Conservation (phyloP, 306 rosid species). For the Chamaecrista fasciculata region DNA sequence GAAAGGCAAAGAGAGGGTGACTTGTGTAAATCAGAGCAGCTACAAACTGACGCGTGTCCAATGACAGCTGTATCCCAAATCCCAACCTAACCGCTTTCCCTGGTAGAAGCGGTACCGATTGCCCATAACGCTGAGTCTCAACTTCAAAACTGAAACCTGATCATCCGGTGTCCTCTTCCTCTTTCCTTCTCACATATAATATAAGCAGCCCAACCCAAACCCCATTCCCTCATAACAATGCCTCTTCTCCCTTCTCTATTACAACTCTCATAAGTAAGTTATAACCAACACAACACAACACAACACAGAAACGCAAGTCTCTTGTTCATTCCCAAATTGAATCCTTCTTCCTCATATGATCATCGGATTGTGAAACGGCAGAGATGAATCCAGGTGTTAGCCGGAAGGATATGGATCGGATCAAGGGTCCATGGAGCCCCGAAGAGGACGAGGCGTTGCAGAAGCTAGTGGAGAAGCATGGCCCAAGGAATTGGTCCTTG, state of each 20-base stretch:
- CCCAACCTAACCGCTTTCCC: slow-evolving; percentile 61
- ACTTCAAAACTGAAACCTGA: slow-evolving; percentile 54
- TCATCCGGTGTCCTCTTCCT: slow-evolving; percentile 57
- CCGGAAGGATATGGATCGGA: slow-evolving; percentile 78
- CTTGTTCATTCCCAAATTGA: neutral
- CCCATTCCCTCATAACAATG: neutral
- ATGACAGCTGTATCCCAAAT: slow-evolving; percentile 91
- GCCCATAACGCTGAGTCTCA: slow-evolving; percentile 37
- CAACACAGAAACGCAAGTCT: neutral
- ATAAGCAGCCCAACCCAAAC: slow-evolving; percentile 33
- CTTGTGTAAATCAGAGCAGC: slow-evolving; percentile 41
- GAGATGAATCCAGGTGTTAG: slow-evolving; percentile 25
- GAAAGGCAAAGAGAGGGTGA: slow-evolving; percentile 20
- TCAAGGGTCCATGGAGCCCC: slow-evolving; percentile 97
- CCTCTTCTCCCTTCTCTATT: neutral
- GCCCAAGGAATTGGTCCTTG: slow-evolving; percentile 87
- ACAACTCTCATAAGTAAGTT: neutral
- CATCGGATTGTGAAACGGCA: neutral
- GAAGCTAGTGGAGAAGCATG: slow-evolving; percentile 78
- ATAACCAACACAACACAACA: too few relatives aligned
- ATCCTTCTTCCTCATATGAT: neutral
- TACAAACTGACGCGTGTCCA: slow-evolving; percentile 74
- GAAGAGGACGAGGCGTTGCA: slow-evolving; percentile 88
- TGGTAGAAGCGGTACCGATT: slow-evolving; percentile 60
- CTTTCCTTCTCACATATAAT: slow-evolving; percentile 46